These are phyloP conservation scores for Ambispora gerdemannii DNA, from an alignment of 192 early-diverging fungal genomes.

Conservation along the genomic window DNA sequence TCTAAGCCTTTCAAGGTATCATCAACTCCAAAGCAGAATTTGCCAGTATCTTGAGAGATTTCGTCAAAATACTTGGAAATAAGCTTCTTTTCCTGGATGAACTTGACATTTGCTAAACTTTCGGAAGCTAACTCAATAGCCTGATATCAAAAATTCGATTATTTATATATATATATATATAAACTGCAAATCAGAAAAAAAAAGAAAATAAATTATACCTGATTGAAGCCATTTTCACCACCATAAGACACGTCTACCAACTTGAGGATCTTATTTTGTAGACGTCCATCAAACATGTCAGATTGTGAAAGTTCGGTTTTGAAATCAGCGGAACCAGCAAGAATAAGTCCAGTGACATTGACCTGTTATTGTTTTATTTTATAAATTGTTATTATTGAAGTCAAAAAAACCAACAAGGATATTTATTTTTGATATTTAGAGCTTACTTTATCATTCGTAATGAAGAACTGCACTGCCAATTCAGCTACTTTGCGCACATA, in stretches of 20 bases:
- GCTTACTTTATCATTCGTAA: constrained; percentile 79
- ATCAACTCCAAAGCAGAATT: constrained; percentile 92
- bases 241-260: constrained; percentile 98
- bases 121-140: constrained; percentile 93
- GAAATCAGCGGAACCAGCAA: constrained; percentile 99
- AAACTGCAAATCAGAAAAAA: neutral
- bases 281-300: constrained; percentile 93
- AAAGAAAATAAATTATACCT: constrained; percentile 10
- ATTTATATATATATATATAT: neutral
- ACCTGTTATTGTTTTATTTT: constrained; percentile 38
- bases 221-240: constrained; percentile 98
- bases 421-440: constrained; percentile 11
- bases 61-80: constrained; percentile 96
- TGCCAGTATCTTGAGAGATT: constrained; percentile 94
- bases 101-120: constrained; percentile 93
- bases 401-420: neutral
- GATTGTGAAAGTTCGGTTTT: constrained; percentile 95
- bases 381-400: constrained; percentile 16
- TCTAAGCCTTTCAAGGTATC: constrained; percentile 96
- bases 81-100: constrained; percentile 98
- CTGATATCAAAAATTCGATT: constrained; percentile 38
- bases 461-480: constrained; percentile 92
- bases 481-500: constrained; percentile 99
- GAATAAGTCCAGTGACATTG: constrained; percentile 82
- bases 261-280: constrained; percentile 85